Evolutionary conservation across 148 eudicot genomes (phyloP).

Genomic region (Amaranthus hypochondriacus): DNA sequence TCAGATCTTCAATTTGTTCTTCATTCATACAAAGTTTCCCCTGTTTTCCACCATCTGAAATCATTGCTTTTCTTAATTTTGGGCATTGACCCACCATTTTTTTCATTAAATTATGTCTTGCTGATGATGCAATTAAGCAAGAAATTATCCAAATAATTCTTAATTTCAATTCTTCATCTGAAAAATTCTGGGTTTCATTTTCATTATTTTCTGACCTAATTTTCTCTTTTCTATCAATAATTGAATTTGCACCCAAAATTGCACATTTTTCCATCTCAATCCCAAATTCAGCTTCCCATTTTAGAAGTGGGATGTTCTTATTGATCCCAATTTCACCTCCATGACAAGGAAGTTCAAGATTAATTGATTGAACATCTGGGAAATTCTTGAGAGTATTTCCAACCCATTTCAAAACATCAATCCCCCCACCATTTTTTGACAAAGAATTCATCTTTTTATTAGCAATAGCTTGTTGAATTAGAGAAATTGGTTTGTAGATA

Average conservation of each 20-base stretch:
- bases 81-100: constrained; percentile 31
- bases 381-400: constrained; percentile 35
- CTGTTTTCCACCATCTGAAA: constrained; percentile 47
- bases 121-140: constrained; percentile 58
- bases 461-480: constrained; percentile 5
- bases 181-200: constrained; percentile 15
- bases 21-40: constrained; percentile 52
- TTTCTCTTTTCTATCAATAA: constrained; percentile 3
- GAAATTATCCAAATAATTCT: constrained; percentile 66
- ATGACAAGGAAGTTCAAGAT: constrained; percentile 42
- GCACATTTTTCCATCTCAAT: constrained; percentile 51
- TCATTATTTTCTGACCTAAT: background rate
- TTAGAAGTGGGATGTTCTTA: constrained; percentile 31
- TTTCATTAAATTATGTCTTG: constrained; percentile 54
- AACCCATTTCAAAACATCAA: constrained; percentile 29
- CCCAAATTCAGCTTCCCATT: constrained; percentile 68
- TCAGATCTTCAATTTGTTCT: constrained; percentile 39
- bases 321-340: constrained; percentile 35
- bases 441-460: constrained; percentile 14
- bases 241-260: constrained; percentile 43
- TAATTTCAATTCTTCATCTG: constrained; percentile 44
- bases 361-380: constrained; percentile 25
- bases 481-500: constrained; percentile 28
- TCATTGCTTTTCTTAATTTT: constrained; percentile 28
- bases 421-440: constrained; percentile 18